Percentiles rank a stretch among this genome's conserved stretches.
These are phyloP conservation scores for Durio zibethinus DNA, from an alignment of 345 rosid genomes.

Conservation along the genomic window DNA sequence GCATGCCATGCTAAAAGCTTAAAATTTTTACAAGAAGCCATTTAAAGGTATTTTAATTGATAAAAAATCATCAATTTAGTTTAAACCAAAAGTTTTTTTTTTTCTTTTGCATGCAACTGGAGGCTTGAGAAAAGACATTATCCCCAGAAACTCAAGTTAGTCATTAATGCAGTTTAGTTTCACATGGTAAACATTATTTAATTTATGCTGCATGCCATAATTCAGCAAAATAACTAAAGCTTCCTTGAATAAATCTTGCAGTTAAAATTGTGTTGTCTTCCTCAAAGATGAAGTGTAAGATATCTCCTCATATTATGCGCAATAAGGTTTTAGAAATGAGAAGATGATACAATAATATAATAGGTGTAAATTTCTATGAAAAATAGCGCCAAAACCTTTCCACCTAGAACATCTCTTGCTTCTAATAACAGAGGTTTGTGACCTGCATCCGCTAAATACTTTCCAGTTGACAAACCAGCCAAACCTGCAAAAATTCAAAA, in stretches of 20 bases:
- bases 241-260: neutral
- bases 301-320: neutral
- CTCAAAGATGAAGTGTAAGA: neutral
- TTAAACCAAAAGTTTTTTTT: too few species aligned
- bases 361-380: neutral
- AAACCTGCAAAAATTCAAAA: conserved; percentile 50
- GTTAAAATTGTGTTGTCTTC: neutral
- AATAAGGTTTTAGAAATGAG: neutral
- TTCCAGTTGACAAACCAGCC: conserved; percentile 94
- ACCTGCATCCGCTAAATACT: conserved; percentile 94
- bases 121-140: neutral
- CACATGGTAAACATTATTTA: neutral
- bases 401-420: conserved; percentile 94
- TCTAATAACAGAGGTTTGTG: conserved; percentile 77
- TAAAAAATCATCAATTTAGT: neutral
- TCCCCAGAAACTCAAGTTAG: neutral
- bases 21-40: neutral
- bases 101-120: neutral
- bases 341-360: neutral
- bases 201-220: neutral
- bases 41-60: neutral
- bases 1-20: neutral
- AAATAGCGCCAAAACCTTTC: conserved; percentile 60
- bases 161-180: neutral
- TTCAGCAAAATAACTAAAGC: neutral